Percentiles rank a stretch among this genome's conserved stretches.
These are phyloP conservation scores for Oxyria digyna DNA, from an alignment of 148 eudicot genomes.

Conservation along the genomic window DNA sequence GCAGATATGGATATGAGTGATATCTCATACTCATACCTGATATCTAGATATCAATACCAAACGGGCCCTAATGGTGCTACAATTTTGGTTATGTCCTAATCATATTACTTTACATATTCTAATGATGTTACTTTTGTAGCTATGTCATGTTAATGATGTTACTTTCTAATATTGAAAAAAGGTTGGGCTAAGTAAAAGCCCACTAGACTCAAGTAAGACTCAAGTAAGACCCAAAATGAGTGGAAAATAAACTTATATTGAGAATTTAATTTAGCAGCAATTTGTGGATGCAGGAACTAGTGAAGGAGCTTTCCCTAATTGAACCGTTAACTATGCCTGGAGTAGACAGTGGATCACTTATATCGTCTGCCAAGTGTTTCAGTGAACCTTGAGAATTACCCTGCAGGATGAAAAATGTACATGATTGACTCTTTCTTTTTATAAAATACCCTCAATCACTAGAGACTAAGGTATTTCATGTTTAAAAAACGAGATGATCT, in stretches of 20 bases:
- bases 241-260: too few species aligned
- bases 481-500: slow-evolving; percentile 17
- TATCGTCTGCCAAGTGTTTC: slow-evolving; percentile 64
- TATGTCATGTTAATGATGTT: not conserved
- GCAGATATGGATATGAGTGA: too few species aligned
- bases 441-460: too few species aligned
- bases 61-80: too few species aligned
- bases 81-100: not conserved
- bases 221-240: too few species aligned
- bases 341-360: slow-evolving; percentile 66
- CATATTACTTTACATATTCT: not conserved
- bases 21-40: too few species aligned
- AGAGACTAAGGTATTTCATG: too few species aligned
- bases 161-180: too few species aligned
- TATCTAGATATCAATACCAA: too few species aligned
- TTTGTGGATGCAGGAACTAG: too few species aligned
- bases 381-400: slow-evolving; percentile 43
- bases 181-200: not conserved
- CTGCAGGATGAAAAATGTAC: slow-evolving; percentile 27
- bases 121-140: not conserved
- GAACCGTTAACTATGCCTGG: slow-evolving; percentile 85
- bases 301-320: slow-evolving; percentile 47
- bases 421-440: too few species aligned
- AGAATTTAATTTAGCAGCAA: too few species aligned
- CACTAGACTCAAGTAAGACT: not conserved